Conservation (phyloP, 2,329 filamentous ascomycete genomes). For the Ophiocordyceps robertsii region DNA sequence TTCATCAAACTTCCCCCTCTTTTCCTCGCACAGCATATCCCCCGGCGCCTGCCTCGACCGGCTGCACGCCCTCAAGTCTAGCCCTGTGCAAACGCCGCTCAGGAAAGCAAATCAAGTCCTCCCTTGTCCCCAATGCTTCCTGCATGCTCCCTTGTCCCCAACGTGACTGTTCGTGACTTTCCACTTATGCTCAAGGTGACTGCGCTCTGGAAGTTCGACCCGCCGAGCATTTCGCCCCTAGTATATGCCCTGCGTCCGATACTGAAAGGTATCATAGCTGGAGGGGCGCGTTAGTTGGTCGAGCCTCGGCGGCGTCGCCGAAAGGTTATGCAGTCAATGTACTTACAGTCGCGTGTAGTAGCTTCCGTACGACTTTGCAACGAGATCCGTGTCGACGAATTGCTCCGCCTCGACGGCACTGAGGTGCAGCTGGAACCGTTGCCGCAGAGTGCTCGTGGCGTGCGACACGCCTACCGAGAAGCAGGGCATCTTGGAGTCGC, state of each 20-base stretch:
- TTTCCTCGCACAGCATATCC: too few relatives aligned
- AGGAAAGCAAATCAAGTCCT: too few relatives aligned
- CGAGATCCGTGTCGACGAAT: conserved; percentile 68
- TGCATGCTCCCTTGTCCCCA: too few relatives aligned
- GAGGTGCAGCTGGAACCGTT: conserved; percentile 69
- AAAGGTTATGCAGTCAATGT: too few relatives aligned
- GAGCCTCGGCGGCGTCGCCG: too few relatives aligned
- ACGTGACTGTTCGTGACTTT: too few relatives aligned
- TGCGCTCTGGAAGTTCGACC: neutral
- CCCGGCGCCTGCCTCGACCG: too few relatives aligned
- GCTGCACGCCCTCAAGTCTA: too few relatives aligned
- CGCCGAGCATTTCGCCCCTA: conserved; percentile 21
- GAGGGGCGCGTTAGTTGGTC: neutral
- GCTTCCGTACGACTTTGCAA: conserved; percentile 70
- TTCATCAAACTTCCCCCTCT: too few relatives aligned
- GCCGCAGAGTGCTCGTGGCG: conserved; percentile 54
- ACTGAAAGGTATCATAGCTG: conserved; percentile 78
- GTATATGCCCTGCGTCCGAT: conserved; percentile 78
- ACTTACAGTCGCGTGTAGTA: conserved; percentile 76
- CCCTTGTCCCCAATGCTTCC: too few relatives aligned
- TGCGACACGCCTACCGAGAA: conserved; percentile 62
- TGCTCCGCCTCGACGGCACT: conserved; percentile 70
- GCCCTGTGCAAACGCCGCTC: too few relatives aligned
- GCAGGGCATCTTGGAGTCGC: conserved; percentile 73
- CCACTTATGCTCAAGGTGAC: neutral